Percentiles rank a stretch among this genome's conserved stretches.
Conservation (phyloP, 108 stramenopile species). For the Conticribra guillardii region DNA sequence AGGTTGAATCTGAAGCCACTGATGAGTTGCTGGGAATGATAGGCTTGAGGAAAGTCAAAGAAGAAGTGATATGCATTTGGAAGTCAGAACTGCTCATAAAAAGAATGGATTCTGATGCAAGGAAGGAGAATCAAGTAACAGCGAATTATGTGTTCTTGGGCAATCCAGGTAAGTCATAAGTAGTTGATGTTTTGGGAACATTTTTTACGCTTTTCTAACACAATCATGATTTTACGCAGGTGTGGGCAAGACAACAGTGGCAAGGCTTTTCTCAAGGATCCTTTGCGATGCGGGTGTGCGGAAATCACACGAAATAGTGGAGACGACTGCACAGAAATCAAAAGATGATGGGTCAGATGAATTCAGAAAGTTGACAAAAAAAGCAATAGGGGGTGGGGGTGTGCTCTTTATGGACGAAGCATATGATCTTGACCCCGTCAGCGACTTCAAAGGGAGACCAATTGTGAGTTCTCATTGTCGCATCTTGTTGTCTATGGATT, state of each 20-base stretch:
- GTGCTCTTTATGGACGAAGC: conserved; percentile 43
- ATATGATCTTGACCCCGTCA: conserved; percentile 36
- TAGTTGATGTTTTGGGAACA: not conserved
- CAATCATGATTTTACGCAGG: not conserved
- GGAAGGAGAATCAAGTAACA: conserved; percentile 29
- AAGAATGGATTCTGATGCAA: conserved; percentile 31
- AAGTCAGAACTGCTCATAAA: conserved; percentile 28
- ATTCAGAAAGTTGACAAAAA: conserved; percentile 26
- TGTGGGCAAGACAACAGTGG: conserved; percentile 24
- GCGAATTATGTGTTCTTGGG: conserved; percentile 51
- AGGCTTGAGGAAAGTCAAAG: conserved; percentile 46
- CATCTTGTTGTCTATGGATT: not conserved
- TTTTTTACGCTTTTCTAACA: not conserved
- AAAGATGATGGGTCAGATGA: conserved; percentile 46
- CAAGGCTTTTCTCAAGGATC: conserved; percentile 41
- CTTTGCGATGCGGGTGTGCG: conserved; percentile 31
- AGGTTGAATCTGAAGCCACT: conserved; percentile 36
- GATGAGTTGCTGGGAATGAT: conserved; percentile 45
- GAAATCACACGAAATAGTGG: conserved; percentile 6
- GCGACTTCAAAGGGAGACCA: conserved; percentile 38
- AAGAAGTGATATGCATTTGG: conserved; percentile 31
- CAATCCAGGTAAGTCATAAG: conserved; percentile 37
- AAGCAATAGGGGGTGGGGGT: conserved; percentile 34
- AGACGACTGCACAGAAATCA: conserved; percentile 31
- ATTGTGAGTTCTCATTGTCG: not conserved